Base-by-base conservation (phyloP, 352 stramenopile genomes). In the Pythium rishiriense region DNA sequence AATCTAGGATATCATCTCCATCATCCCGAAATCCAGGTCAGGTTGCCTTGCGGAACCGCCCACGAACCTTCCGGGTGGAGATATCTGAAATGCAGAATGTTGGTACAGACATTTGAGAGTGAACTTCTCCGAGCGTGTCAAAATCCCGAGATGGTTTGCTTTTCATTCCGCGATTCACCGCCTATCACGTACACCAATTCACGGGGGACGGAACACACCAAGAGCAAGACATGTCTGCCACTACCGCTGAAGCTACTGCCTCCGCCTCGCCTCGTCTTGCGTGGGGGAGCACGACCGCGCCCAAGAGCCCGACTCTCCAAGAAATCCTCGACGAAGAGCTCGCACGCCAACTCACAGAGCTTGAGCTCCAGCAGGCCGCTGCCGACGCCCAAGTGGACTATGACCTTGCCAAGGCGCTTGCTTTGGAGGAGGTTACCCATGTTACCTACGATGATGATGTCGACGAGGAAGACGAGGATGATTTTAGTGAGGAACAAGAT, bases 251-350 rank as follows among this genome's bases (percentile, higher is more conserved):
- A 28, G 49, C 54, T 24, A 1, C 37, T 14, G 24, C 46, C 15
- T 11, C 53, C 28, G 6, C 56, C 19, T 26, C 33, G 11, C 21
- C 49, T 9, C 15, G 45, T 15, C 28, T 28, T 25, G 19, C 52
- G 26, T 39, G 47, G 39, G 25, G 8, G 8, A 51, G 19, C 49
- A 25, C 45, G 11, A 15, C 56, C 39, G 51, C 37, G 5, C 19
- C 26, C 29, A 42, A 37, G 41, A 59, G 47, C 31, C 66, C 66
- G 14, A 85, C 58, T 28, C 67, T 87, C 29, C 80, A 86, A 70
- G 74, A 90, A 52, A 86, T 90, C 62, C 80, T 87, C 71, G 80
- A 90, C 64, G 80, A 86, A 58, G 76, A 86, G 55, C 58, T 90
- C 29, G 78, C 78, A 3, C 57, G 61, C 17, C 69, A 84, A 56